Percentiles rank a stretch among this genome's conserved stretches.
Evolutionary conservation across 257 asterid species (phyloP).

Genomic region (Rhazya stricta): DNA sequence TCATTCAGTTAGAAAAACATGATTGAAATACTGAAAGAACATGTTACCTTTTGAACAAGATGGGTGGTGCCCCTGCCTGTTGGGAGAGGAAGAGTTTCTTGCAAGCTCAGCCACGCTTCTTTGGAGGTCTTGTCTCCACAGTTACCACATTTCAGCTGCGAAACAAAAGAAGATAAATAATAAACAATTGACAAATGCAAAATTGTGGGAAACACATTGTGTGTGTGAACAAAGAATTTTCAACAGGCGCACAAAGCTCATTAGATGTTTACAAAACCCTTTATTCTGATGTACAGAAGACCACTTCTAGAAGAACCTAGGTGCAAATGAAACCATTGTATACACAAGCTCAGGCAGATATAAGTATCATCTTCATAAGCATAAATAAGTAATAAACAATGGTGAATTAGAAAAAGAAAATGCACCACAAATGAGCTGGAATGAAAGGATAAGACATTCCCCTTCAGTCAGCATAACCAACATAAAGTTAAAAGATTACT

Average conservation of each 20-base stretch:
- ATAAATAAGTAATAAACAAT: neutral
- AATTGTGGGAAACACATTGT: neutral
- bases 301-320: neutral
- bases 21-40: neutral
- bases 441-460: neutral
- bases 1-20: neutral
- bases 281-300: neutral
- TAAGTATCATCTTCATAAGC: neutral
- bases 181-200: neutral
- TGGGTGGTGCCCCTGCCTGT: conserved; percentile 56
- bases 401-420: neutral
- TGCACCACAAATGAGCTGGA: neutral
- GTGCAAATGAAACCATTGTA: neutral
- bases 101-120: conserved; percentile 63
- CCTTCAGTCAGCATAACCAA: neutral
- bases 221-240: neutral
- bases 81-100: conserved; percentile 52
- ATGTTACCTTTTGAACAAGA: conserved; percentile 67
- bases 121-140: conserved; percentile 74
- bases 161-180: neutral
- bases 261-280: neutral
- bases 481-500: neutral
- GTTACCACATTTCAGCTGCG: conserved; percentile 65
- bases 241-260: neutral
- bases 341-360: neutral